Percentiles rank a stretch among this genome's conserved stretches.
Conservation (phyloP, 805 yeast genomes). For the Candida hungchunana region DNA sequence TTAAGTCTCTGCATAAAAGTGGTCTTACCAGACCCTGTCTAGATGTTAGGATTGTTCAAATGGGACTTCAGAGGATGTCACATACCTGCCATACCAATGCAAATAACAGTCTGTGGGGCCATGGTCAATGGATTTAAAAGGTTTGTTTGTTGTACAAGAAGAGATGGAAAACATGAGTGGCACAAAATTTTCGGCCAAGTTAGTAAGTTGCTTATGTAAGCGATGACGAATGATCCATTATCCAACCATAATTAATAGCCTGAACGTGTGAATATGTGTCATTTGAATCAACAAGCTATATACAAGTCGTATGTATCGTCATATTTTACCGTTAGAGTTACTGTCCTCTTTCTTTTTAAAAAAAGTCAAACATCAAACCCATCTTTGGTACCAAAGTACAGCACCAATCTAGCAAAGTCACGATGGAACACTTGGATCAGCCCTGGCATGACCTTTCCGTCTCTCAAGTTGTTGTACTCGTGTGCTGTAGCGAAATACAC, state of each 20-base stretch:
- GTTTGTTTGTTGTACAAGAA: not conserved
- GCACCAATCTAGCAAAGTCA: slow-evolving; percentile 20
- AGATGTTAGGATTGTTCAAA: not conserved
- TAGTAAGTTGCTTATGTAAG: too few species aligned
- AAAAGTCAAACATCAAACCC: not conserved
- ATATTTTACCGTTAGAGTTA: not conserved
- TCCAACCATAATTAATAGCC: too few species aligned
- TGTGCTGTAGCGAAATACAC: slow-evolving; percentile 21
- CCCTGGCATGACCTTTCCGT: slow-evolving; percentile 23
- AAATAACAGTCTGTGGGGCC: slow-evolving; percentile 41
- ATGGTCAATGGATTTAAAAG: slow-evolving; percentile 18
- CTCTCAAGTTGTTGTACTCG: slow-evolving; percentile 22
- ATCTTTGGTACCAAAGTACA: slow-evolving; percentile 8
- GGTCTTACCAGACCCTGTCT: slow-evolving; percentile 74
- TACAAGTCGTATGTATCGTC: too few species aligned
- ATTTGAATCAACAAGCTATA: too few species aligned
- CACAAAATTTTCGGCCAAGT: not conserved
- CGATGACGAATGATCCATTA: too few species aligned
- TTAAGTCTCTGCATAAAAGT: slow-evolving; percentile 95
- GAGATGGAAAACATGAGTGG: not conserved
- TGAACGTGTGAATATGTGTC: too few species aligned
- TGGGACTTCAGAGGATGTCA: not conserved
- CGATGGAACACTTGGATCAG: slow-evolving; percentile 15
- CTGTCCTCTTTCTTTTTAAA: not conserved
- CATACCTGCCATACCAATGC: slow-evolving; percentile 60